Conservation (phyloP, 176 grass and related monocot genomes). For the Rhynchospora breviuscula region DNA sequence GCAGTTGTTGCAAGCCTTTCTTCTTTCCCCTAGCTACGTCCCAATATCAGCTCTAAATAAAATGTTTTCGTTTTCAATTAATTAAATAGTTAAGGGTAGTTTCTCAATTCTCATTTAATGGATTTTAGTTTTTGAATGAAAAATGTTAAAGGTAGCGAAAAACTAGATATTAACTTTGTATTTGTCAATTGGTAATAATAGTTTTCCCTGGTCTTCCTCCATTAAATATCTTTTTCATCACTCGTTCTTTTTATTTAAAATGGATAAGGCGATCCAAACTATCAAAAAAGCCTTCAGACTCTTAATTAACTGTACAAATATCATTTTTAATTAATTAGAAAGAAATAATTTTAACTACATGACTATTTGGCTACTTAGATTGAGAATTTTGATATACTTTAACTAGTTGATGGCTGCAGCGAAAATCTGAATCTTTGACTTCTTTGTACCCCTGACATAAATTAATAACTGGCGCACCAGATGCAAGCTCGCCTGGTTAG, state of each 20-base stretch:
- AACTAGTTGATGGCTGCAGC: neutral
- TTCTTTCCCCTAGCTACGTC: neutral
- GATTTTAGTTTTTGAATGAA: neutral
- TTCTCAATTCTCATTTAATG: slow-evolving; percentile 23
- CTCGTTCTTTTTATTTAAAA: neutral
- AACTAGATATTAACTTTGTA: neutral
- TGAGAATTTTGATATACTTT: slow-evolving; percentile 2
- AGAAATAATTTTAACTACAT: neutral
- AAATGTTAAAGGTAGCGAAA: neutral
- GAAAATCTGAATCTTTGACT: neutral
- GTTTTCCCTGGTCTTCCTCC: slow-evolving; percentile 6
- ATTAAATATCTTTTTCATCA: slow-evolving; percentile 31
- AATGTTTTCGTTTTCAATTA: neutral
- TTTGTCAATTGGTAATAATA: slow-evolving; percentile 20
- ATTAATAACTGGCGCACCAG: slow-evolving; percentile 27
- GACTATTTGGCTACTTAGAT: neutral
- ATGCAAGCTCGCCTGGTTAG: slow-evolving; percentile 8
- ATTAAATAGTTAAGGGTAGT: neutral
- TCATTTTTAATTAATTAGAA: neutral
- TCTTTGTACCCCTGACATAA: slow-evolving; percentile 22
- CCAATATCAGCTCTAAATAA: too few species aligned
- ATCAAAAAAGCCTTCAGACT: slow-evolving; percentile 27
- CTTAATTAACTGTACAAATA: neutral
- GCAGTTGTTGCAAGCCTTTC: slow-evolving; percentile 44
- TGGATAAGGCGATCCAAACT: slow-evolving; percentile 26